These are phyloP conservation scores for Mimosa pudica DNA, from an alignment of 306 rosid genomes.

Conservation along the genomic window DNA sequence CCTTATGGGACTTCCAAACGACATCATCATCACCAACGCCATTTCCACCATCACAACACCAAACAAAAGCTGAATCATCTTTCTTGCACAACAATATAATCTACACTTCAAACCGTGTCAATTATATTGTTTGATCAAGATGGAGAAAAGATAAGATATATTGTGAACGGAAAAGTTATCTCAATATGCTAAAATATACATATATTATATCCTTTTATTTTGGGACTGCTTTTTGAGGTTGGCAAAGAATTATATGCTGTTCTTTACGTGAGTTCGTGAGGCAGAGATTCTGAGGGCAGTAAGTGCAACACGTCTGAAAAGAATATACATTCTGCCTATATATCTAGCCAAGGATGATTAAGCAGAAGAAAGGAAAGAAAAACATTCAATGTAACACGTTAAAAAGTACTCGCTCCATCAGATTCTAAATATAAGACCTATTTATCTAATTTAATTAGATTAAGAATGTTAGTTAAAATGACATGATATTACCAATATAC, in stretches of 20 bases:
- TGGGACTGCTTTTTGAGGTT: neutral
- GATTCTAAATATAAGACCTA: no score
- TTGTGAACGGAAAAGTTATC: neutral
- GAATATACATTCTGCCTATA: neutral
- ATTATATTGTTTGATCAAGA: neutral
- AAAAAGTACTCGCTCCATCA: no score
- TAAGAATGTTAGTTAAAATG: no score
- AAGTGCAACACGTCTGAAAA: neutral
- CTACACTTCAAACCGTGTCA: neutral
- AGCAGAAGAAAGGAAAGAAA: no score
- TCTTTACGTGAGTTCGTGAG: neutral
- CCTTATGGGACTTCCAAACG: slow-evolving; percentile 58
- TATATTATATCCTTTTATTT: neutral
- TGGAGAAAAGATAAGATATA: neutral
- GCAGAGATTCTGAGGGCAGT: neutral
- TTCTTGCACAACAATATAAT: neutral
- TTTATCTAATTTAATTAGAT: no score
- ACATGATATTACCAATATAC: no score
- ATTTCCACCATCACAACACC: slow-evolving; percentile 45
- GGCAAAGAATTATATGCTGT: neutral
- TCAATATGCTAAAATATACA: neutral
- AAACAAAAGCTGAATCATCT: slow-evolving; percentile 59
- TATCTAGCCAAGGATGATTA: neutral
- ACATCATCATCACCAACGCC: slow-evolving; percentile 44
- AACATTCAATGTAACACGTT: no score